Evolutionary conservation across 148 eudicot species (phyloP).

Genomic region (Rhododendron ferrugineum): DNA sequence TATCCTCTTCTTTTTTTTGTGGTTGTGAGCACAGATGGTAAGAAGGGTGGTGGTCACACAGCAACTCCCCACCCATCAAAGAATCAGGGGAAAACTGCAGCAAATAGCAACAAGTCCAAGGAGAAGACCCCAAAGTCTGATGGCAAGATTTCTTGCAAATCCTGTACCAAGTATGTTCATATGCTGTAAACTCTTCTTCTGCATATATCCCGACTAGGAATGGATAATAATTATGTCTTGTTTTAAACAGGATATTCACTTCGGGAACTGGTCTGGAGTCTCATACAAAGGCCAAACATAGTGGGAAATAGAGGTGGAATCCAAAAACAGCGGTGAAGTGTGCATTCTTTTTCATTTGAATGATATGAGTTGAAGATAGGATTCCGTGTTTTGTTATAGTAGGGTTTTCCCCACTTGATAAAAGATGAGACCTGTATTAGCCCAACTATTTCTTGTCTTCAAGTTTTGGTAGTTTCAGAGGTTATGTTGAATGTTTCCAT

Average conservation of each 20-base stretch:
- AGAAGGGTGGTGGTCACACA: slow-evolving; percentile 41
- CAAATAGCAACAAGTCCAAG: slow-evolving; percentile 24
- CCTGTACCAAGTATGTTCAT: slow-evolving; percentile 40
- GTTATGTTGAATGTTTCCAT: neutral
- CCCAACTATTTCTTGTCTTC: neutral
- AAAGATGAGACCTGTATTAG: neutral
- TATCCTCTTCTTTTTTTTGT: neutral
- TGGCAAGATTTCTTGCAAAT: slow-evolving; percentile 26
- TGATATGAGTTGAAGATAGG: neutral
- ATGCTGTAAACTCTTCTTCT: neutral
- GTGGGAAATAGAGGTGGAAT: slow-evolving; percentile 27
- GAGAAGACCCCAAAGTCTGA: slow-evolving; percentile 44
- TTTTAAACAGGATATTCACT: slow-evolving; percentile 40
- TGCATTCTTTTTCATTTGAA: neutral
- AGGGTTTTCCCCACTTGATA: neutral
- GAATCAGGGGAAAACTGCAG: slow-evolving; percentile 39
- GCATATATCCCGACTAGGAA: neutral
- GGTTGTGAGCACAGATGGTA: slow-evolving; percentile 17
- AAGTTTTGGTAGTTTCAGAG: slow-evolving; percentile 6
- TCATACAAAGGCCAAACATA: slow-evolving; percentile 49
- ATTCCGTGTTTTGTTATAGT: neutral
- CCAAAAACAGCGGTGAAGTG: neutral
- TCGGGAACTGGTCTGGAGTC: slow-evolving; percentile 37
- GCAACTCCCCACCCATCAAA: slow-evolving; percentile 52
- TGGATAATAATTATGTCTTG: neutral